Conservation (phyloP, 148 eudicot species). For the Heliamphora exappendiculata region DNA sequence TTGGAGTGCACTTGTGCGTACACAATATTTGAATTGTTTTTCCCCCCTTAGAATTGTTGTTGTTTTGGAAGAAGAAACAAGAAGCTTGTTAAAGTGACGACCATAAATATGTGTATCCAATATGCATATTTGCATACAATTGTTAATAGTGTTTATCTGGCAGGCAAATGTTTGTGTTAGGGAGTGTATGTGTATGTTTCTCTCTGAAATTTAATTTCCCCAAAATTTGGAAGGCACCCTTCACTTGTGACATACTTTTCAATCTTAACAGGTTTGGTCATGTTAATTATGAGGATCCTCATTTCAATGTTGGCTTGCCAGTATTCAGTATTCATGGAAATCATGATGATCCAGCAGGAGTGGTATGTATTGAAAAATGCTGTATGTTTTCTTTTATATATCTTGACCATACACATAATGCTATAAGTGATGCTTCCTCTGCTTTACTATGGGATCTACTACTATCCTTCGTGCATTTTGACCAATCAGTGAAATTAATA, state of each 20-base stretch:
- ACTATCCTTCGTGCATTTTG: background rate
- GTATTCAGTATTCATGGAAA: constrained; percentile 99
- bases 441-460: background rate
- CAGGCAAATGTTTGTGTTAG: background rate
- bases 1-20: background rate
- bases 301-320: constrained; percentile 97
- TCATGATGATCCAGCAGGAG: constrained; percentile 99
- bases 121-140: background rate
- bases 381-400: background rate
- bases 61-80: background rate
- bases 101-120: background rate
- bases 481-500: background rate
- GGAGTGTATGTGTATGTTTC: background rate
- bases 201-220: background rate
- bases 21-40: background rate
- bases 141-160: background rate
- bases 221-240: background rate
- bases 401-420: background rate
- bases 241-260: constrained; percentile 2
- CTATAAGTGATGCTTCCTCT: background rate
- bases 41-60: background rate
- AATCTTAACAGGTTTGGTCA: constrained; percentile 73
- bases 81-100: background rate
- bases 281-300: constrained; percentile 98
- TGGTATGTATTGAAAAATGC: constrained; percentile 41